Base-by-base conservation (phyloP, 2,329 filamentous ascomycete genomes). In the Colletotrichum incanum region DNA sequence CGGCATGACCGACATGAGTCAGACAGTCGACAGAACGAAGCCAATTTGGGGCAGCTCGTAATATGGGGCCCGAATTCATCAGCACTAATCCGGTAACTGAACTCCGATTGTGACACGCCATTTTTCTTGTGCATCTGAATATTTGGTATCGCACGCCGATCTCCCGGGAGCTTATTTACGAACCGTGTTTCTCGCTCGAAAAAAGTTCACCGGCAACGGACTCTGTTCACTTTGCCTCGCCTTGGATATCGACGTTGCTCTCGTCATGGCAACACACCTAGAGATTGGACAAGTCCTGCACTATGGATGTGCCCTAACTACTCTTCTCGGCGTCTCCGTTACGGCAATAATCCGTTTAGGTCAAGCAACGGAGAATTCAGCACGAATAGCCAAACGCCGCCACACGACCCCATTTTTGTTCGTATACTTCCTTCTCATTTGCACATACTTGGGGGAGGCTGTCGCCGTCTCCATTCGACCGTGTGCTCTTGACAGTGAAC, bases 231-330 rank as follows among this genome's bases (percentile, higher is more conserved):
- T 16, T 28, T 20, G 28, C 28, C 28, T 31, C 28, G 28, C 2
- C 12, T 18, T 1, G 16, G 39, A 26, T 26, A 23, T 52, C 8
- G 37, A 12, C n/a, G 18, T 26, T 11, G 9, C 62, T 9, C 41
- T 39, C 26, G 23, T 2, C 7, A 70, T 70, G 67, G 11, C 50
- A 26, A 23, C 14, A 9, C n/a, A n/a, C 3, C 12, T 45, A 11
- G 43, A n/a, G 14, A 54, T 54, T 50, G 45, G 31, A 20, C 34
- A 54, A 41, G 61, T 28, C 11, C 67, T 70, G 12, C 52, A 70
- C 54, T 66, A 70, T 37, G 61, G 45, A 28, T 54, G 61, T 41
- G 67, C 67, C 45, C 45, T 70, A n/a, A 20, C 34, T 23, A 28
- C 28, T 23, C 7, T 55, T 45, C 37, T 70, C 16, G 34, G n/a